These are phyloP conservation scores for Ceratobasidium papillatum DNA, from an alignment of 1,284 basidiomycete genomes.

Conservation along the genomic window DNA sequence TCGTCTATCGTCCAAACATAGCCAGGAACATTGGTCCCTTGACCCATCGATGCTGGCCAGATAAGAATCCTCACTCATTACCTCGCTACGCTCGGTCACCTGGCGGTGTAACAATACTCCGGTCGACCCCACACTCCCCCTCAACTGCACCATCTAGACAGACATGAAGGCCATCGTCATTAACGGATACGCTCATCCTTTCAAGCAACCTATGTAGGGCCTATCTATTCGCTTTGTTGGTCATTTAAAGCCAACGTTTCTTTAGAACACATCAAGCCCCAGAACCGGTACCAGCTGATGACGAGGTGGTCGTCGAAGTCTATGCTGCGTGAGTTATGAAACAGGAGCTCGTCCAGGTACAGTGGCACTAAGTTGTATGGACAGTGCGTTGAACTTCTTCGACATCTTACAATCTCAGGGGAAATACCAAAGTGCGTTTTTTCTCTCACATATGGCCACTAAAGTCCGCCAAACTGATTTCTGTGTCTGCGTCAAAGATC, in stretches of 20 bases:
- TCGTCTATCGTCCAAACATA: neutral
- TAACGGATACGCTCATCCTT: constrained; percentile 41
- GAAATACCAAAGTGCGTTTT: constrained; percentile 73
- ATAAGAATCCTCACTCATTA: neutral
- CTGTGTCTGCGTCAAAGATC: constrained; percentile 49
- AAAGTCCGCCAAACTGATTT: neutral
- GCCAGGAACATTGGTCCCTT: neutral
- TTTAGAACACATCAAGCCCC: constrained; percentile 61
- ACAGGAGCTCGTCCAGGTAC: constrained; percentile 51
- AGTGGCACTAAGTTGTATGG: neutral
- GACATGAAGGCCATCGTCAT: constrained; percentile 37
- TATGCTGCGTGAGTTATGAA: constrained; percentile 62
- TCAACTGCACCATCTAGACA: neutral
- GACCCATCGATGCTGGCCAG: neutral
- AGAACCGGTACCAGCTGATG: constrained; percentile 62
- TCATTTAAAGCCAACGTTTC: neutral
- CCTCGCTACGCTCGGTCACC: neutral
- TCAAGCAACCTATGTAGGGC: constrained; percentile 33
- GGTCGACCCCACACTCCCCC: neutral
- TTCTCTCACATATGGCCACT: constrained; percentile 18
- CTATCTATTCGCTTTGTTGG: neutral
- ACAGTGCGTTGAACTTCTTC: constrained; percentile 75
- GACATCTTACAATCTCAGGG: constrained; percentile 88
- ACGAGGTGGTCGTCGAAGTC: constrained; percentile 83
- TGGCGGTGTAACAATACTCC: constrained; percentile 3